A percentile compares a stretch with the other conserved stretches of the same genome.
Evolutionary conservation across 345 rosid species (phyloP).

Genomic region (Raphanus sativus): DNA sequence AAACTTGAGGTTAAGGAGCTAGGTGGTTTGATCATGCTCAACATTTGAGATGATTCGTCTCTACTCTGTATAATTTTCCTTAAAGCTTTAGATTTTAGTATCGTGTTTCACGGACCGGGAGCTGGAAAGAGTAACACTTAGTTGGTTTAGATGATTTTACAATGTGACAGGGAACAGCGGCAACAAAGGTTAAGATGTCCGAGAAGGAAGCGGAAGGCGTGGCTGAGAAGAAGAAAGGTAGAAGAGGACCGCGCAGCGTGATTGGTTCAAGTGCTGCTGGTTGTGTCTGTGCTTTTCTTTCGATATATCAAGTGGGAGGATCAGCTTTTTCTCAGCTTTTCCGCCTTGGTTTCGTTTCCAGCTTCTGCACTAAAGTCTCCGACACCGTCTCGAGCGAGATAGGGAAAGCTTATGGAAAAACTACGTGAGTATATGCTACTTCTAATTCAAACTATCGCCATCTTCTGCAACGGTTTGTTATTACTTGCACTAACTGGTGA

Average conservation of each 20-base stretch:
- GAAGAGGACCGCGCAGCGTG: slow-evolving; percentile 95
- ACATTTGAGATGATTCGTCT: neutral
- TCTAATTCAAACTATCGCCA: neutral
- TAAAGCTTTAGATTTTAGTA: neutral
- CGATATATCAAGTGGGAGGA: slow-evolving; percentile 70
- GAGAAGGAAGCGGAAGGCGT: slow-evolving; percentile 95
- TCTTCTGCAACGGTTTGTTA: slow-evolving; percentile 18
- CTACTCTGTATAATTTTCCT: neutral
- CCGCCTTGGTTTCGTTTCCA: slow-evolving; percentile 87
- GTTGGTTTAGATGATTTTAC: slow-evolving; percentile 34
- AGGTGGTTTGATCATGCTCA: neutral
- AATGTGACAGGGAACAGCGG: slow-evolving; percentile 78
- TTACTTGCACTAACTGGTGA: slow-evolving; percentile 6
- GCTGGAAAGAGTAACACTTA: neutral
- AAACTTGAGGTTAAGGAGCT: neutral
- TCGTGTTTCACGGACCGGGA: neutral
- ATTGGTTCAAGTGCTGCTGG: slow-evolving; percentile 99
- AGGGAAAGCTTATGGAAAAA: slow-evolving; percentile 95
- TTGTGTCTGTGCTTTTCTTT: slow-evolving; percentile 78
- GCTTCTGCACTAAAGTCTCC: slow-evolving; percentile 94
- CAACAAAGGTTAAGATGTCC: slow-evolving; percentile 90
- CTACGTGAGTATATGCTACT: slow-evolving; percentile 63
- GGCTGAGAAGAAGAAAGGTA: slow-evolving; percentile 92
- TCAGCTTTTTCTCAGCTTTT: slow-evolving; percentile 45
- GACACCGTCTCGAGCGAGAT: slow-evolving; percentile 96